Evolutionary conservation across 768 basidiomycete species (phyloP).

Genomic region (Leccinellum luteum): DNA sequence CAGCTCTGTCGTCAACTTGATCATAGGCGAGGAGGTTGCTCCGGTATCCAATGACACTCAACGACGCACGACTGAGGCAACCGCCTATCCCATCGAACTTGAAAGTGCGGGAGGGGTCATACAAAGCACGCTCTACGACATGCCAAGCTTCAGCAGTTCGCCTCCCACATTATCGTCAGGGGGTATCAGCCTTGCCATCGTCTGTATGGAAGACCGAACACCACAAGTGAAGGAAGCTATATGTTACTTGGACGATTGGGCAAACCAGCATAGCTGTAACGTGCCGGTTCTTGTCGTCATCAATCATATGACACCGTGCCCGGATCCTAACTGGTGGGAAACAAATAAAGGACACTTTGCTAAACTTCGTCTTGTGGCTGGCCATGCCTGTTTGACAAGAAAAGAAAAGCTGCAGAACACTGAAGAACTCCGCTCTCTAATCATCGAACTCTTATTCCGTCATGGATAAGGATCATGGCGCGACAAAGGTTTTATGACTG

Average conservation of each 20-base stretch:
- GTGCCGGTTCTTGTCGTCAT: conserved; percentile 21
- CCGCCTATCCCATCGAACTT: conserved; percentile 17
- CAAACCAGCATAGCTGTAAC: conserved; percentile 12
- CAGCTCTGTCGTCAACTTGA: conserved; percentile 32
- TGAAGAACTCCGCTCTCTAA: conserved; percentile 13
- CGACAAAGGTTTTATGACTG: not conserved
- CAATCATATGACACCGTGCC: conserved; percentile 20
- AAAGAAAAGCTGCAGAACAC: conserved; percentile 18
- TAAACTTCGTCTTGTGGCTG: conserved; percentile 9
- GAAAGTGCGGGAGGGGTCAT: conserved; percentile 3
- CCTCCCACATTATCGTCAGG: conserved; percentile 19
- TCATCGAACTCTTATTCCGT: conserved; percentile 15
- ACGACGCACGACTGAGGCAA: conserved; percentile 19
- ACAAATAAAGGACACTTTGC: conserved; percentile 21
- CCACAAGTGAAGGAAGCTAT: conserved; percentile 20
- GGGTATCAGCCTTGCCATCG: conserved; percentile 21
- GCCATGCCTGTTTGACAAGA: conserved; percentile 21
- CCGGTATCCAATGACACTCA: conserved; percentile 15
- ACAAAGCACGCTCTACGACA: conserved; percentile 21
- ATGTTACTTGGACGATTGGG: conserved; percentile 19
- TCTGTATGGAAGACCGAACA: conserved; percentile 22
- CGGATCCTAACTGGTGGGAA: conserved; percentile 22
- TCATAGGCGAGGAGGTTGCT: conserved; percentile 21
- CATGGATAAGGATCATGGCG: not conserved
- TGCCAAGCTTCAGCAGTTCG: conserved; percentile 21